These are phyloP conservation scores for Avena atlantica DNA, from an alignment of 176 grass and related monocot genomes.

Conservation along the genomic window DNA sequence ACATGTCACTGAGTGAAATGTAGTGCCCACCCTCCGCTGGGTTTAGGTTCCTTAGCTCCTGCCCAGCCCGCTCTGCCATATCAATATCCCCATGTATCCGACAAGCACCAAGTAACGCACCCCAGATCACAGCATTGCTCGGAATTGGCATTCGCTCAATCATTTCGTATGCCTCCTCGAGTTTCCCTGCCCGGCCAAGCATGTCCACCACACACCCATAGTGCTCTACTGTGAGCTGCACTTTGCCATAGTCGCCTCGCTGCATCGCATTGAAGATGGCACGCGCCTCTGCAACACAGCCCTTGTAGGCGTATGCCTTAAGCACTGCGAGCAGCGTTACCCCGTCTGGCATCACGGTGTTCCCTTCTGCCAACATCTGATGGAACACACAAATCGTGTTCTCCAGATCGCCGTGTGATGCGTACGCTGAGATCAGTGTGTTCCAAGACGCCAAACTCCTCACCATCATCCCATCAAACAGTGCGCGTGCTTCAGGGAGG, in stretches of 20 bases:
- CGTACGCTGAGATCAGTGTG: constrained; percentile 58
- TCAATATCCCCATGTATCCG: constrained; percentile 54
- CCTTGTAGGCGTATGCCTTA: constrained; percentile 48
- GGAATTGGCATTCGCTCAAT: constrained; percentile 60
- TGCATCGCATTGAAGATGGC: constrained; percentile 42
- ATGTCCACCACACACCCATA: constrained; percentile 73
- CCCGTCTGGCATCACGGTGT: constrained; percentile 53
- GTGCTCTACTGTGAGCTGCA: constrained; percentile 53
- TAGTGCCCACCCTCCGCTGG: constrained; percentile 61
- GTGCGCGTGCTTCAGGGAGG: constrained; percentile 40
- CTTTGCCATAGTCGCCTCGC: constrained; percentile 42
- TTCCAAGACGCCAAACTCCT: constrained; percentile 65
- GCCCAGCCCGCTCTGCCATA: constrained; percentile 56
- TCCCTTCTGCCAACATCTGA: constrained; percentile 48
- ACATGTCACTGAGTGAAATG: constrained; percentile 60
- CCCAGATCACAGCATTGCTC: constrained; percentile 53
- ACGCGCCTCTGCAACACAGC: constrained; percentile 57
- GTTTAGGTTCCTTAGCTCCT: constrained; percentile 57
- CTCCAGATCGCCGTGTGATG: constrained; percentile 51
- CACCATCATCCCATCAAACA: constrained; percentile 51
- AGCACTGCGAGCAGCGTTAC: constrained; percentile 52
- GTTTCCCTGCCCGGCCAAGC: constrained; percentile 59
- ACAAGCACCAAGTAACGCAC: constrained; percentile 62
- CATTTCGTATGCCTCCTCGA: constrained; percentile 54
- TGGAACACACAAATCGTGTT: constrained; percentile 45